These are phyloP conservation scores for Paratinospora sagittata DNA, from an alignment of 164 flowering plant genomes.

Conservation along the genomic window DNA sequence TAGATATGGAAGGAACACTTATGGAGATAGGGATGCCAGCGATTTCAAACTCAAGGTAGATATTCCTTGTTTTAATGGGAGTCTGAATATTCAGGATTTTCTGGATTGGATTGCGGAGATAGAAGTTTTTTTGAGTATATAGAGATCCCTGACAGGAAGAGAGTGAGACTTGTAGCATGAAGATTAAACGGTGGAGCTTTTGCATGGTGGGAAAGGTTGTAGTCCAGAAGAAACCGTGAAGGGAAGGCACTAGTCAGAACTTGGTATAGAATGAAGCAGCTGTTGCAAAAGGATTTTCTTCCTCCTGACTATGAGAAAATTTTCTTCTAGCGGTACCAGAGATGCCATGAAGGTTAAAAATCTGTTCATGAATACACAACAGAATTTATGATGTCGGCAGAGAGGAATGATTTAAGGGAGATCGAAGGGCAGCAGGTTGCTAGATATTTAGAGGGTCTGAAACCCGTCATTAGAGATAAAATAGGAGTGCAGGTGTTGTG, in stretches of 20 bases:
- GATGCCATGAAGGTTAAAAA: neutral
- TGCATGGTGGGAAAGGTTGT: neutral
- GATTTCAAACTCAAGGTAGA: too few relatives aligned
- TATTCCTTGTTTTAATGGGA: too few relatives aligned
- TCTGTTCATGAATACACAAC: neutral
- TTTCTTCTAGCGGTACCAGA: neutral
- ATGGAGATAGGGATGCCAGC: too few relatives aligned
- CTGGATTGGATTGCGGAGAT: neutral
- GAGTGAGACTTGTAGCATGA: neutral
- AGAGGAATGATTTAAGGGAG: neutral
- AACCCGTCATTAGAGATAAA: neutral
- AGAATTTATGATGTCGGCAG: neutral
- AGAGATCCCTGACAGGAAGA: neutral
- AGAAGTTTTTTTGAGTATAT: neutral
- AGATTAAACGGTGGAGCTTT: neutral
- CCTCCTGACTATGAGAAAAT: neutral
- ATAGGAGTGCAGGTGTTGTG: too few relatives aligned
- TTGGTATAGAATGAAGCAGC: neutral
- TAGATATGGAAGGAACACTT: neutral
- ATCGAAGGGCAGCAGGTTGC: neutral
- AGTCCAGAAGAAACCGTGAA: neutral
- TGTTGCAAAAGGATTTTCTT: too few relatives aligned
- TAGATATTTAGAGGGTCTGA: neutral
- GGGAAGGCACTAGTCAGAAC: neutral
- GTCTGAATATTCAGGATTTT: too few relatives aligned